A percentile compares a stretch with the other conserved stretches of the same genome.
Conservation (phyloP, 164 flowering plant species). For the Akebia trifoliata region DNA sequence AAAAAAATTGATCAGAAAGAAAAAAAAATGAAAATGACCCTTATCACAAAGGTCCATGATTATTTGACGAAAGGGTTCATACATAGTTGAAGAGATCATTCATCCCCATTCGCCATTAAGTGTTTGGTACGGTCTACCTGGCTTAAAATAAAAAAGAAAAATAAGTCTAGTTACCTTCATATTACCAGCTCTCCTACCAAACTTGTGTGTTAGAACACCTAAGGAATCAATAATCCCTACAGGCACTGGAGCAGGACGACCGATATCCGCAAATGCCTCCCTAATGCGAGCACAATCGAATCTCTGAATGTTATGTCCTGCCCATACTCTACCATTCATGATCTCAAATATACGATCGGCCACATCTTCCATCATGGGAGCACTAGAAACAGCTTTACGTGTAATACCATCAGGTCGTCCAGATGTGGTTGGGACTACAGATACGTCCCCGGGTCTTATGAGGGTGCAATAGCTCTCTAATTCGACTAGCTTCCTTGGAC, state of each 20-base stretch:
- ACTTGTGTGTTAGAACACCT: conserved; percentile 51
- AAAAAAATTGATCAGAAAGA: too few relatives aligned
- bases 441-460: conserved; percentile 66
- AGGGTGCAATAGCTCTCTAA: conserved; percentile 70
- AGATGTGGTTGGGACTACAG: conserved; percentile 50
- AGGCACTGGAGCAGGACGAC: conserved; percentile 55
- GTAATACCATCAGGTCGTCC: conserved; percentile 62
- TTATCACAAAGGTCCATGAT: too few relatives aligned
- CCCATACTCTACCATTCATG: conserved; percentile 82
- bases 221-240: conserved; percentile 73
- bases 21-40: too few relatives aligned
- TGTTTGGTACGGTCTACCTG: too few relatives aligned
- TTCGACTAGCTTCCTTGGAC: conserved; percentile 72
- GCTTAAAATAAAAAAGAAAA: too few relatives aligned
- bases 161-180: conserved; percentile 83
- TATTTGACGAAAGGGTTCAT: too few relatives aligned
- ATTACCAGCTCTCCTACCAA: conserved; percentile 85
- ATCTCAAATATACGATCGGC: conserved; percentile 64
- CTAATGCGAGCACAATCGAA: conserved; percentile 72
- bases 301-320: conserved; percentile 79
- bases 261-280: conserved; percentile 65
- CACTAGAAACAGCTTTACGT: conserved; percentile 38
- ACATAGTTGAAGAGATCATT: too few relatives aligned
- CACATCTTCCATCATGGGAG: conserved; percentile 73
- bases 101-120: too few relatives aligned